Conservation (phyloP, 148 eudicot species). For the Limonium bicolor region DNA sequence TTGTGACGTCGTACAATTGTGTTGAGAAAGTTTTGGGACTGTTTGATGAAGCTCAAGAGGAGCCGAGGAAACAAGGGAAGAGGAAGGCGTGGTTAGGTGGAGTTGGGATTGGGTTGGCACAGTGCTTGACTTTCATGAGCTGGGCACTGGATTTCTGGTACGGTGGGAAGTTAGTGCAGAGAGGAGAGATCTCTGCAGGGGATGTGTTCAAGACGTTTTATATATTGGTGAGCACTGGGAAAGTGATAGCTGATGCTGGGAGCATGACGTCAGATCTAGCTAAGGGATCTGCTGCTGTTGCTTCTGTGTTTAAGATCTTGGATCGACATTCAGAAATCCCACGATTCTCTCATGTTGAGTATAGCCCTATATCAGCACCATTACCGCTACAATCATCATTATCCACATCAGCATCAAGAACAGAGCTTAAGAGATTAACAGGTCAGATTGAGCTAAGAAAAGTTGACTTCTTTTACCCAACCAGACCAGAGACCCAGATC, state of each 20-base stretch:
- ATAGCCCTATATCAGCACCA: too few species aligned
- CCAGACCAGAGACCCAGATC: constrained; percentile 29
- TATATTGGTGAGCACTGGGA: constrained; percentile 85
- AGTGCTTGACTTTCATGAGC: constrained; percentile 67
- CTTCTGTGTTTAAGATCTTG: constrained; percentile 64
- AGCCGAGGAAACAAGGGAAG: constrained; percentile 53
- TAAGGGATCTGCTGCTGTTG: constrained; percentile 66
- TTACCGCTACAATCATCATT: too few species aligned
- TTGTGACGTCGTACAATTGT: constrained; percentile 68
- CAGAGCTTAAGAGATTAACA: constrained; percentile 23
- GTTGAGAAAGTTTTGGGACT: constrained; percentile 40
- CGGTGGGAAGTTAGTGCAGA: constrained; percentile 65
- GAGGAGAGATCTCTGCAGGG: constrained; percentile 68
- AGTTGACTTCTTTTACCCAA: constrained; percentile 73
- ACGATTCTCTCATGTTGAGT: too few species aligned
- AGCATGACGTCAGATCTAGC: constrained; percentile 96
- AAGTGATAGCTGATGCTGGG: constrained; percentile 95
- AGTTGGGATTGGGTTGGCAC: constrained; percentile 74
- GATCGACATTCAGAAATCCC: constrained; percentile 52
- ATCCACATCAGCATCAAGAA: constrained; percentile 9
- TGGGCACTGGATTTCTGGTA: constrained; percentile 98
- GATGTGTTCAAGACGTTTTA: constrained; percentile 90
- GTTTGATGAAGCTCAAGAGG: constrained; percentile 80
- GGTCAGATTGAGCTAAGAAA: constrained; percentile 60
- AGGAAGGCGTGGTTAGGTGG: constrained; percentile 86